Evolutionary conservation across 2,329 filamentous ascomycete genomes (phyloP).

Genomic region (Lasiodiplodia gonubiensis): DNA sequence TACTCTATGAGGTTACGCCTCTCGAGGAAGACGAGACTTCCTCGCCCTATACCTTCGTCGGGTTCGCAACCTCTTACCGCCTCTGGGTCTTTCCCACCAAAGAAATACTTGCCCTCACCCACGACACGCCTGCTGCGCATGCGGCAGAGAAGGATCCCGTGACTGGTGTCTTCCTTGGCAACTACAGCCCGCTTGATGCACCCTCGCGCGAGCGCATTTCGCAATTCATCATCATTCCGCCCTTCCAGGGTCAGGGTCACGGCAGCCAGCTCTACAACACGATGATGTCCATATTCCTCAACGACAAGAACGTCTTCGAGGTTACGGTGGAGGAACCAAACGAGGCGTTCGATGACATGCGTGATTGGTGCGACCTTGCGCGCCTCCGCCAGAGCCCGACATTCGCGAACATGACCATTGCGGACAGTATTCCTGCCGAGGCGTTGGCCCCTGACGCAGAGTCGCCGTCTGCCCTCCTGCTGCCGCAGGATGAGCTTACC

Average conservation of each 20-base stretch:
- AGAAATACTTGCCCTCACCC: slow-evolving; percentile 43
- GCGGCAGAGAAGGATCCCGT: slow-evolving; percentile 30
- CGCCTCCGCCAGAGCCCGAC: slow-evolving; percentile 65
- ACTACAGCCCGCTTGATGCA: slow-evolving; percentile 61
- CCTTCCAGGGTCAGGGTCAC: slow-evolving; percentile 81
- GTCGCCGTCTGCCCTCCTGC: slow-evolving; percentile 63
- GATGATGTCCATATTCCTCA: slow-evolving; percentile 74
- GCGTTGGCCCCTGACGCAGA: slow-evolving; percentile 61
- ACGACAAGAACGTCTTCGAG: slow-evolving; percentile 73
- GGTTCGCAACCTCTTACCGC: slow-evolving; percentile 89
- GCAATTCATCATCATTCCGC: slow-evolving; percentile 89
- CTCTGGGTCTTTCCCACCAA: slow-evolving; percentile 70
- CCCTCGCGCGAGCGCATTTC: slow-evolving; percentile 85
- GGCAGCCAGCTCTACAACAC: slow-evolving; percentile 80
- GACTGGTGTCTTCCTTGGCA: slow-evolving; percentile 24
- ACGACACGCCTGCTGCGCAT: slow-evolving; percentile 36
- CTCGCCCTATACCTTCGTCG: slow-evolving; percentile 74
- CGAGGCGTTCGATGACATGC: slow-evolving; percentile 79
- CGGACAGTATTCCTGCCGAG: slow-evolving; percentile 55
- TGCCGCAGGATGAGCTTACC: slow-evolving; percentile 59
- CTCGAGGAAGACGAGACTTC: slow-evolving; percentile 35
- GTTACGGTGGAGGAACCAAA: slow-evolving; percentile 95
- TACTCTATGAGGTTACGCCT: slow-evolving; percentile 60
- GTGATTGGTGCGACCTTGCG: slow-evolving; percentile 74
- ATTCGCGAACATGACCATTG: slow-evolving; percentile 60